Evolutionary conservation across 208 protist species (phyloP).

Genomic region (Plasmodiophora brassicae): DNA sequence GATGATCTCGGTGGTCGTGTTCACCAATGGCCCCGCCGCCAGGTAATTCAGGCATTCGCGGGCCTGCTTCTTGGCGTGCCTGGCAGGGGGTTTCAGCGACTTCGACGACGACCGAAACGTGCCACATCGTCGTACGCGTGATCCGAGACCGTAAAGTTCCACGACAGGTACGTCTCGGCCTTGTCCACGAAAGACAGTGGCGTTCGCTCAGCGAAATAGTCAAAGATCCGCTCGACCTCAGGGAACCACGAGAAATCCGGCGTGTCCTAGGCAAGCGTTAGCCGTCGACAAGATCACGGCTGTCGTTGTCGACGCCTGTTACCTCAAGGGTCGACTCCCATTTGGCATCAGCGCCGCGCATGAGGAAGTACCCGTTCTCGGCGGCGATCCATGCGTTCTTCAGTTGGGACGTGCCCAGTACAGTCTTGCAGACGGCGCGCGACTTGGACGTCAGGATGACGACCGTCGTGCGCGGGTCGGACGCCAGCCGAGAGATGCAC

Average conservation of each 20-base stretch:
- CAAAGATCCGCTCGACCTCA: background rate
- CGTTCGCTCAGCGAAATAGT: background rate
- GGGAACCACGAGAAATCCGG: background rate
- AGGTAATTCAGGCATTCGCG: background rate
- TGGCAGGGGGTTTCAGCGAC: too few species aligned
- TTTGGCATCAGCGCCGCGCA: background rate
- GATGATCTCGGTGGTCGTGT: background rate
- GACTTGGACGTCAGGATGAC: background rate
- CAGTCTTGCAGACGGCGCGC: background rate
- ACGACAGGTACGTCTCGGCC: background rate
- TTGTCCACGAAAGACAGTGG: background rate
- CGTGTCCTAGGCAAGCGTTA: background rate
- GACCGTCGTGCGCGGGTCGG: background rate
- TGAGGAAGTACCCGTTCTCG: background rate
- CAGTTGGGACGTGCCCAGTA: background rate
- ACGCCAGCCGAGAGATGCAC: too few species aligned
- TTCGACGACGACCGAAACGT: too few species aligned
- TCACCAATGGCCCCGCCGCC: background rate
- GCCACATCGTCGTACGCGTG: too few species aligned
- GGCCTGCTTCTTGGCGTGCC: background rate
- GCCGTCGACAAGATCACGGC: background rate
- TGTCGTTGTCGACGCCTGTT: background rate
- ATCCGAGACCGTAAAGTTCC: too few species aligned
- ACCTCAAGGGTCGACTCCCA: background rate
- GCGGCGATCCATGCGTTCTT: background rate